Evolutionary conservation across 2,329 filamentous ascomycete genomes (phyloP), one percentile per base, ranked within the genome.

Genomic region (Ceratocystis colombiana): DNA sequence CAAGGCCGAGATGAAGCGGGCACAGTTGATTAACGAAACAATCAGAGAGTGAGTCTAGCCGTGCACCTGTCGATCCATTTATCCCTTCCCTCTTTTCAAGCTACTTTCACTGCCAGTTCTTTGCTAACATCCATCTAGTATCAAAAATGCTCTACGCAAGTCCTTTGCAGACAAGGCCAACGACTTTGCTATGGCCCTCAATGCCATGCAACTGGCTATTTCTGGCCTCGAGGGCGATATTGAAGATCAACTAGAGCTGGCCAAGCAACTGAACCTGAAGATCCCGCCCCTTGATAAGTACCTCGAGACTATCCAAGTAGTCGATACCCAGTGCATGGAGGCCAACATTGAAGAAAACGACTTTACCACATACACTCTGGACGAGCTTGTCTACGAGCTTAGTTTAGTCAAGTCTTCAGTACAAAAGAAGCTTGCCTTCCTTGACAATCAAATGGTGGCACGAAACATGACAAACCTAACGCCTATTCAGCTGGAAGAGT

Each of bases 341-440:
- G 94, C 94, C 69, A 97, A 99, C 74, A 96, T 99, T 70, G 94
- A 99, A 76, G 94, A 99, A 73, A 99, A 99, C 76, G 94, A 99
- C 78, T 97, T 94, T 75, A 99, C 94, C n/a, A 97, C 93, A 7
- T 97, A 97, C 77, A 96, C 93, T 8, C 94, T 97, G 75, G 94
- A 99, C 73, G 94, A 99, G 76, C 82, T 99, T 53, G 86, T 86
- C 68, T 99, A 99, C 77, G 94, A 99, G 77, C 82, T 97, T 67
- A 87, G 90, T 17, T 82, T 99, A 37, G 94, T 97, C 67, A 92
- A 91, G 74, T 88, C 89, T 37, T 94, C 89, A 10, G 93, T 97
- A 33, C 88, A 91, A 70, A 99, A 97, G 80, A 99, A 99, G 77
- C 84, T 97, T 66, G 88, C 89, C 55, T 99, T 99, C 78, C 80